Percentiles rank a stretch among this genome's conserved stretches.
These are phyloP conservation scores for Phalaenopsis aphrodite DNA, from an alignment of 106 monocot genomes.

Conservation along the genomic window DNA sequence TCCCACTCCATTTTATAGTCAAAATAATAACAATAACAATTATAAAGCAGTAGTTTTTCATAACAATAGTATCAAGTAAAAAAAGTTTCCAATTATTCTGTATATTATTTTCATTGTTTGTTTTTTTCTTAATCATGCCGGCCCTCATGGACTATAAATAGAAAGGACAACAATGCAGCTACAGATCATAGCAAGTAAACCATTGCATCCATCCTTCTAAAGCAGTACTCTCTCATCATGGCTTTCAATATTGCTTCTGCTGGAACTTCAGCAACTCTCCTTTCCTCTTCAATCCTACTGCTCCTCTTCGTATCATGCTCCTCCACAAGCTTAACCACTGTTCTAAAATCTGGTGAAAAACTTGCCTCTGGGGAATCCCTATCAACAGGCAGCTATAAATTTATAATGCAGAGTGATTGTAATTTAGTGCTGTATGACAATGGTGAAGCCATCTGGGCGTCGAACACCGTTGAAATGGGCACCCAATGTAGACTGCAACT, in stretches of 20 bases:
- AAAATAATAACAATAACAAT: no score
- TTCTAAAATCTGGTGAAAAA: not conserved
- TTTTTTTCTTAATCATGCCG: no score
- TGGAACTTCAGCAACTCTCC: not conserved
- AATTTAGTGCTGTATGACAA: not conserved
- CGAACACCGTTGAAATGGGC: not conserved
- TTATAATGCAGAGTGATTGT: not conserved
- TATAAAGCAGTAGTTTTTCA: no score
- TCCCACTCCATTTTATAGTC: no score
- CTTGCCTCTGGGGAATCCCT: not conserved
- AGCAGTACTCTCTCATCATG: no score
- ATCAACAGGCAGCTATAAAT: not conserved
- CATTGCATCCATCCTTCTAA: no score
- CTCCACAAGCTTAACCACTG: not conserved
- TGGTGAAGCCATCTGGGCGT: not conserved
- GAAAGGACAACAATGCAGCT: no score
- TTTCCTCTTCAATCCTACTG: not conserved
- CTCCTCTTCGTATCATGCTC: not conserved
- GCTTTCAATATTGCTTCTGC: not conserved
- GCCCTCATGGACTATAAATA: no score
- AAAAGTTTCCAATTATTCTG: no score
- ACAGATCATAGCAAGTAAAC: no score
- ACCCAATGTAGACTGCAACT: not conserved
- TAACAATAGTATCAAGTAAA: no score
- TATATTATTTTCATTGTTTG: no score